Conservation (phyloP, 2,329 filamentous ascomycete species). For the Cytospora schulzeri region DNA sequence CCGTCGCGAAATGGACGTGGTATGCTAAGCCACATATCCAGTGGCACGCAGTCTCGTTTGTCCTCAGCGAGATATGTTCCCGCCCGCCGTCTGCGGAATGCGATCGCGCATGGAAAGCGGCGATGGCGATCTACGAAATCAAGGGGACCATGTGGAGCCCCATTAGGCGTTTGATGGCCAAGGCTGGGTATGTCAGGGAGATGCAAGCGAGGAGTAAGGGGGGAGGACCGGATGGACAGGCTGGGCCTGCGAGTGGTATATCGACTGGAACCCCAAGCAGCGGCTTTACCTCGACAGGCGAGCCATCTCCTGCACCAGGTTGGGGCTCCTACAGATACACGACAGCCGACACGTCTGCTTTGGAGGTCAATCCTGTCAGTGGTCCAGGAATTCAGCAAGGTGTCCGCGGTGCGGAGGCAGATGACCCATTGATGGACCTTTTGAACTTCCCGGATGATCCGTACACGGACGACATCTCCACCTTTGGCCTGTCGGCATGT, state of each 20-base stretch:
- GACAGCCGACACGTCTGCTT: background rate
- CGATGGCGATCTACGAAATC: slow-evolving; percentile 30
- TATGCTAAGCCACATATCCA: slow-evolving; percentile 54
- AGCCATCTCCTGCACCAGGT: background rate
- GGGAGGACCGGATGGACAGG: background rate
- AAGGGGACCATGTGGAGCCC: slow-evolving; percentile 24
- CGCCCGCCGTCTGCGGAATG: slow-evolving; percentile 53
- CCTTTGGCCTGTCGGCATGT: background rate
- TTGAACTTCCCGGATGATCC: background rate
- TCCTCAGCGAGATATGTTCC: slow-evolving; percentile 49
- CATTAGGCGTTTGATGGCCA: slow-evolving; percentile 23
- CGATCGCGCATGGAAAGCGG: slow-evolving; percentile 53
- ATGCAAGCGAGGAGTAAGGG: background rate
- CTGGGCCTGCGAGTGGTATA: too few relatives aligned
- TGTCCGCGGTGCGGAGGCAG: background rate
- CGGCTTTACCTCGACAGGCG: background rate
- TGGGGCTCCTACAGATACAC: background rate
- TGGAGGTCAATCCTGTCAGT: background rate
- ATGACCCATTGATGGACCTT: slow-evolving; percentile 2
- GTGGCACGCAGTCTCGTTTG: slow-evolving; percentile 54
- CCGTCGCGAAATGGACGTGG: slow-evolving; percentile 53
- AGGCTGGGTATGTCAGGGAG: slow-evolving; percentile 26
- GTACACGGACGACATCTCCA: background rate
- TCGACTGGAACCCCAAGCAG: background rate
- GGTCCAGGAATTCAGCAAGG: background rate